Percentiles rank a stretch among this genome's conserved stretches.
These are phyloP conservation scores for Calonectria hongkongensis DNA, from an alignment of 2,329 filamentous ascomycete genomes.

Conservation along the genomic window DNA sequence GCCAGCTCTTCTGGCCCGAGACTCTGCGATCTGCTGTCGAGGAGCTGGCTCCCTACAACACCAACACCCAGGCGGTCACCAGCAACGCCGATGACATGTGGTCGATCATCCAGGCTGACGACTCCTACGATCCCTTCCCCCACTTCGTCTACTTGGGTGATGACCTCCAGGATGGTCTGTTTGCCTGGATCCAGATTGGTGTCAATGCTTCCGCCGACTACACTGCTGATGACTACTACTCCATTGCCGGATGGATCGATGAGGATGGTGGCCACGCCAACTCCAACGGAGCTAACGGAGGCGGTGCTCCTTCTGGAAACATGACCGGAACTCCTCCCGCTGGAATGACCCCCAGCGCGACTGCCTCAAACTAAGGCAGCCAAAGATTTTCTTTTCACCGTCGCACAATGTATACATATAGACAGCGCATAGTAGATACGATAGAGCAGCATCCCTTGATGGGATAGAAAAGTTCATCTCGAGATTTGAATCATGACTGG, in stretches of 20 bases:
- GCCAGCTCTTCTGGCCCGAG: slow-evolving; percentile 79
- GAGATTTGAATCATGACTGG: background rate
- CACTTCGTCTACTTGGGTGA: slow-evolving; percentile 75
- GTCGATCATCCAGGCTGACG: slow-evolving; percentile 60
- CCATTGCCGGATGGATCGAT: slow-evolving; percentile 35
- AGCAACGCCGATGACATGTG: slow-evolving; percentile 68
- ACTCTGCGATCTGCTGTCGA: slow-evolving; percentile 70
- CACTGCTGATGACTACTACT: slow-evolving; percentile 31
- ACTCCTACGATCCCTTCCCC: slow-evolving; percentile 74
- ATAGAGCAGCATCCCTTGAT: background rate
- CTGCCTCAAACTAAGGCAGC: slow-evolving; percentile 2
- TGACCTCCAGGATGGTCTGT: slow-evolving; percentile 68
- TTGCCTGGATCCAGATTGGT: slow-evolving; percentile 73
- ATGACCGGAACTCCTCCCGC: slow-evolving; percentile 22
- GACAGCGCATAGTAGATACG: background rate
- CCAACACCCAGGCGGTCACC: slow-evolving; percentile 62
- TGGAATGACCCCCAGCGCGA: background rate
- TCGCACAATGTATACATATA: slow-evolving; percentile 6
- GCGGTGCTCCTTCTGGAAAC: slow-evolving; percentile 22
- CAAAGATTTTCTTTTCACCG: no score
- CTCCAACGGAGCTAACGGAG: slow-evolving; percentile 13
- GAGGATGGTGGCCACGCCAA: slow-evolving; percentile 31
- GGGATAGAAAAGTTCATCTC: background rate
- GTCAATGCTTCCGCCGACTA: slow-evolving; percentile 60
- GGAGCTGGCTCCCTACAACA: slow-evolving; percentile 64